phyloP scores from a whole-genome alignment of 176 grass and related monocot species.

The Hyparrhenia diplandra region DNA sequence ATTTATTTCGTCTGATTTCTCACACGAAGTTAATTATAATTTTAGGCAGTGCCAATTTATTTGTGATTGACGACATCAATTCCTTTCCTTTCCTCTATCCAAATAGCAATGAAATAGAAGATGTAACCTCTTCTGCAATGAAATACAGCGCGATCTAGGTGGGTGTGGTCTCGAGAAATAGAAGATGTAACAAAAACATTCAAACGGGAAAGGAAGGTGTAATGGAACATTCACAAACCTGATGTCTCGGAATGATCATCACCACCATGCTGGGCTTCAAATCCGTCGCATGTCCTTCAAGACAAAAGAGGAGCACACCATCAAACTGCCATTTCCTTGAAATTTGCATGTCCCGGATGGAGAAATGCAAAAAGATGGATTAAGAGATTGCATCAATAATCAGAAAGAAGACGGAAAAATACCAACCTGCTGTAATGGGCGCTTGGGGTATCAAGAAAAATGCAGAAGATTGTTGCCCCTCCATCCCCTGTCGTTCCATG shows the following conservation, averaged over 20 bases:
- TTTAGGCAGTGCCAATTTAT: background rate
- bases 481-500: slow-evolving; percentile 16
- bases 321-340: background rate
- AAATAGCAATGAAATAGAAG: background rate
- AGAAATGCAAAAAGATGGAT: background rate
- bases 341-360: background rate
- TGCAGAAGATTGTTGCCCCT: slow-evolving; percentile 45
- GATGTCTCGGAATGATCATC: slow-evolving; percentile 28
- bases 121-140: no score
- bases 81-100: background rate
- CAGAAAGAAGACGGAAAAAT: background rate
- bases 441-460: slow-evolving; percentile 47
- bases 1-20: background rate
- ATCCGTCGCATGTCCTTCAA: slow-evolving; percentile 29
- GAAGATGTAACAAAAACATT: background rate
- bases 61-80: background rate
- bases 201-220: background rate
- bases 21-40: background rate
- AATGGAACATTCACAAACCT: slow-evolving; percentile 11
- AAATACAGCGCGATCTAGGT: no score
- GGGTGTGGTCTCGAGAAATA: no score
- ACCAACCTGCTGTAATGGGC: slow-evolving; percentile 36
- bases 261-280: background rate
- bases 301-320: background rate
- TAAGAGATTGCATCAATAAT: no score